These are phyloP conservation scores for Dalbergia cultrata DNA, from an alignment of 306 rosid genomes.

Conservation along the genomic window DNA sequence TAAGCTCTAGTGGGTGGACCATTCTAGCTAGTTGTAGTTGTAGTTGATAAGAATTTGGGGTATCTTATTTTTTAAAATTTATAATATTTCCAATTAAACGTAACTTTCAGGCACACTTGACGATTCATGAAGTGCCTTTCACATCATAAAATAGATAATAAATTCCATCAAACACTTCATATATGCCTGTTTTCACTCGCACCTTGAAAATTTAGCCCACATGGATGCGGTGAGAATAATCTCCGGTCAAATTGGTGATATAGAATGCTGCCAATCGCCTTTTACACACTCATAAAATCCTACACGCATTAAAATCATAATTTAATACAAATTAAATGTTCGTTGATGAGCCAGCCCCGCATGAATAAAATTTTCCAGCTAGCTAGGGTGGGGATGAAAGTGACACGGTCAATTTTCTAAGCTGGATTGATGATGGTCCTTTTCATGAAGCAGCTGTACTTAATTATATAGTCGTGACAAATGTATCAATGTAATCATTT, in stretches of 20 bases:
- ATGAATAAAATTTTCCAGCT: slow-evolving; percentile 7
- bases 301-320: background rate
- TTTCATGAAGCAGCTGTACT: slow-evolving; percentile 37
- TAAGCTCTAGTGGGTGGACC: slow-evolving; percentile 59
- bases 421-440: slow-evolving; percentile 30
- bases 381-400: slow-evolving; percentile 3
- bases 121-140: slow-evolving; percentile 58
- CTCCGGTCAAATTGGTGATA: slow-evolving; percentile 45
- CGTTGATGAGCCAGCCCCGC: slow-evolving; percentile 25
- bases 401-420: slow-evolving; percentile 27
- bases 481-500: background rate
- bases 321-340: background rate
- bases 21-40: slow-evolving; percentile 39
- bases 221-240: slow-evolving; percentile 15
- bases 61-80: slow-evolving; percentile 26
- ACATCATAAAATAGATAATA: slow-evolving; percentile 54
- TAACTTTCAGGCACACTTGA: slow-evolving; percentile 56
- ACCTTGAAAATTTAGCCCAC: slow-evolving; percentile 40
- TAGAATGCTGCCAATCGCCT: slow-evolving; percentile 48
- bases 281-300: slow-evolving; percentile 36
- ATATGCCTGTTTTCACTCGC: slow-evolving; percentile 24
- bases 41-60: slow-evolving; percentile 41
- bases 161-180: slow-evolving; percentile 47
- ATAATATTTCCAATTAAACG: slow-evolving; percentile 47
- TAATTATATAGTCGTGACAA: background rate